Base-by-base conservation (phyloP, 164 flowering plant species). In the Liquidambar formosana region DNA sequence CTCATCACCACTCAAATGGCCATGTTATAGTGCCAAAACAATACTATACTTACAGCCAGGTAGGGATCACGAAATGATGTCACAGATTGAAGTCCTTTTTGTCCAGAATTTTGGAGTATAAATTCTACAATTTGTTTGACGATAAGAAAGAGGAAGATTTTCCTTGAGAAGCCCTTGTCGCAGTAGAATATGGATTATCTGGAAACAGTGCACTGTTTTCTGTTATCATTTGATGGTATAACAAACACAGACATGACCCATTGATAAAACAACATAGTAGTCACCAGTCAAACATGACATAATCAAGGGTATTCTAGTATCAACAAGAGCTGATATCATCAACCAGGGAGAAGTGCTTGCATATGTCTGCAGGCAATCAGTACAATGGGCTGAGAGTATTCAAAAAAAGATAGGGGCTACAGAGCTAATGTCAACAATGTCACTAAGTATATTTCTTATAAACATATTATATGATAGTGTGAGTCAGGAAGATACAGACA, bases 131-230 rank as follows among this genome's bases (percentile, higher is more conserved):
- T 72, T 78, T 96, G 99, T 75, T n/a, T 93, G 91, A 25, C 98
- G 91, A 56, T 85, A 96, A 61, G 97, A 79, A 69, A 93, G 86
- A 23, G 98, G 94, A 70, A 96, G 94, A 74, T 87, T 84, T 81
- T 96, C 96, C 70, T 89, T 86, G 49, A 96, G 90, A 73, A 96
- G 98, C 99, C 99, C 78, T 89, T 92, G 68, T 96, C 99, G 99
- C 99, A 72, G 85, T 77, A 57, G 67, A 71, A 71, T 96, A 96
- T 52, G 97, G 91, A 77, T 88, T 87, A 72, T 96, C 99, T 96
- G 88, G 66, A 79, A 75, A 63, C 3, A 48, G 18, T 1, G 19
- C 3, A 16, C 8, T 15, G n/a, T 14, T 38, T 26, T 38, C 5
- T 13, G 18, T 25, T 11, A 69, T 45, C 62, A 57, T 18, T 38